Base-by-base conservation (phyloP, 148 eudicot species). In the Amaranthus hypochondriacus region DNA sequence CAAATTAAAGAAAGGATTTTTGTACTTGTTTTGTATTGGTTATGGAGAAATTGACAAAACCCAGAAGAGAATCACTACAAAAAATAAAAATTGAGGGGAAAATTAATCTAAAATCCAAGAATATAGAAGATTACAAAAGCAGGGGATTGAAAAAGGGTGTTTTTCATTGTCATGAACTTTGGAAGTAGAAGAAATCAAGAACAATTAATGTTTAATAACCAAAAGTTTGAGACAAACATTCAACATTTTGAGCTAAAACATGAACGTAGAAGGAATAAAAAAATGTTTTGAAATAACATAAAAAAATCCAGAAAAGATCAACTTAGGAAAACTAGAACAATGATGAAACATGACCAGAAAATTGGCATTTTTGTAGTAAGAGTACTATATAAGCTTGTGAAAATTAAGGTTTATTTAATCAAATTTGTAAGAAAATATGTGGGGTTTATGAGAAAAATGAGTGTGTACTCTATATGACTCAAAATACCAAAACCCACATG, bases 141-240 rank as follows among this genome's bases (percentile, higher is more conserved):
- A 79, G 49, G 52, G 65, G 63, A 53, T 78, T 69, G 52, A 62
- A 73, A 61, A 73, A 18, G 77, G 48, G 63, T 9, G 77, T 42
- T 39, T 68, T 73, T 73, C 73, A 68, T 61, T 68, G 81, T 44
- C 44, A 74, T 69, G 69, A 18, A 39, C 1, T 54, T 70, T 52
- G 51, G 13, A 54, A 54, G 7, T 42, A n/a, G 3, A 52, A 47
- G 55, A 5, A 62, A 70, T 62, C 6, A 58, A 49, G 54, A 52
- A 62, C 58, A 53, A 47, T 65, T 48, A 64, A 57, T 57, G 47
- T 14, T 18, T 28, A 57, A 8, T 21, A 67, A 66, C 15, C 39
- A 63, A 75, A 47, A 48, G 66, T 5, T n/a, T 58, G 48, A 75
- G 72, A 75, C 72, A 56, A 69, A 76, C 79, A 76, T 76, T 76